Conservation (phyloP, 192 early-diverging fungal species). For the Hyaloraphidium curvatum region DNA sequence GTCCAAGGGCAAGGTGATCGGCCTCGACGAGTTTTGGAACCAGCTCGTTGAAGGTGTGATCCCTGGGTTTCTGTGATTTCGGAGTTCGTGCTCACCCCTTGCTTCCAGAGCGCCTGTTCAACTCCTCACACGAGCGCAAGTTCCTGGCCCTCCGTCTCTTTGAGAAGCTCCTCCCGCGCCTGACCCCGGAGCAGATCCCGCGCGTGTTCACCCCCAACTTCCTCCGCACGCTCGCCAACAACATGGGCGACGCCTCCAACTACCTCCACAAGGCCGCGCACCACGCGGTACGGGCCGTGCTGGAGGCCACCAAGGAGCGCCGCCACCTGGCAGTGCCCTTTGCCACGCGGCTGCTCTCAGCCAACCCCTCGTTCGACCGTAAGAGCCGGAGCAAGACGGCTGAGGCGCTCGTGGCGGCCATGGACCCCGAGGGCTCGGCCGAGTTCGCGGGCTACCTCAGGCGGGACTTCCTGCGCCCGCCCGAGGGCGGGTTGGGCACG, state of each 20-base stretch:
- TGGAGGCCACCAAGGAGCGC: conserved; percentile 23
- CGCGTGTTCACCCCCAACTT: conserved; percentile 65
- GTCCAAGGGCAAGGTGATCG: conserved; percentile 15
- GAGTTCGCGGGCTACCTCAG: conserved; percentile 57
- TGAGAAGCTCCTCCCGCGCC: conserved; percentile 35
- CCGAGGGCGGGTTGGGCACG: conserved; percentile 5
- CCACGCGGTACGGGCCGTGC: conserved; percentile 29
- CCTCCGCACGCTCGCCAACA: conserved; percentile 71
- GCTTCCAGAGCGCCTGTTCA: conserved; percentile 46
- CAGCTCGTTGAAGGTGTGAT: conserved; percentile 43
- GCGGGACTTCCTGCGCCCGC: conserved; percentile 38
- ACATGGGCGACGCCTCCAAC: conserved; percentile 49
- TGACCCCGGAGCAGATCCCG: conserved; percentile 34
- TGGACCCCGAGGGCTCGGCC: conserved; percentile 46
- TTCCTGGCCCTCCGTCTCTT: conserved; percentile 79
- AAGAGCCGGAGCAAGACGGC: conserved; percentile 59
- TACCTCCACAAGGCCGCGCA: conserved; percentile 63
- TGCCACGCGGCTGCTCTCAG: conserved; percentile 55
- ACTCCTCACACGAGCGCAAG: conserved; percentile 59
- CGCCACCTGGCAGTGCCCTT: conserved; percentile 45
- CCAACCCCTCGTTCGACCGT: conserved; percentile 42
- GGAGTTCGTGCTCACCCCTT: background rate
- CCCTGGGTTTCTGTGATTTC: background rate
- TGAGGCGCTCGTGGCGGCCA: conserved; percentile 45
- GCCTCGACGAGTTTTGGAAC: conserved; percentile 65